These are phyloP conservation scores for Vaccinium macrocarpon DNA, from an alignment of 148 eudicot species.

Conservation along the genomic window DNA sequence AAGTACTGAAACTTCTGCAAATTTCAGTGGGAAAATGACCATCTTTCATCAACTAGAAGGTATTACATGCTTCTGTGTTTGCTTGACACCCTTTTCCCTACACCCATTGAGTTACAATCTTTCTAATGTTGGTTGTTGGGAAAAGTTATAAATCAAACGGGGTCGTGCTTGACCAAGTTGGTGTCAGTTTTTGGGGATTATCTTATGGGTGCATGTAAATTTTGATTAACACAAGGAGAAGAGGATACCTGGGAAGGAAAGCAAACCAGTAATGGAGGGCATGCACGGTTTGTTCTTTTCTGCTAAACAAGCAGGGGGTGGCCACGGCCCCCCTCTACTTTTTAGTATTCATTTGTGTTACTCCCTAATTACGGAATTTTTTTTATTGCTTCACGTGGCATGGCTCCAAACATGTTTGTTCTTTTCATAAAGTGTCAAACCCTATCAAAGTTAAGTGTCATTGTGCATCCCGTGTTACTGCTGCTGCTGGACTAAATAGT, in stretches of 20 bases:
- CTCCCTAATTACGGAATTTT: no score
- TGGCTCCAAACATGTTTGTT: no score
- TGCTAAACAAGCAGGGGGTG: background rate
- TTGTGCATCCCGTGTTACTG: no score
- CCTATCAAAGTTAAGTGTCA: no score
- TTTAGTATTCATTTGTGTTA: background rate
- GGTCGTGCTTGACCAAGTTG: background rate
- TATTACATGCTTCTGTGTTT: slow-evolving; percentile 22
- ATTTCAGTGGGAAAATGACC: no score
- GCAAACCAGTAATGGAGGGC: background rate
- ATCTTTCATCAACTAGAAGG: slow-evolving; percentile 48
- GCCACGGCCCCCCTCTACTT: background rate
- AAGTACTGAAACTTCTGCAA: no score
- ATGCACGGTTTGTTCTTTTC: background rate
- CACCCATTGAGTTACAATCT: background rate
- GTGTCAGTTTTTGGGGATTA: background rate
- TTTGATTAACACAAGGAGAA: background rate
- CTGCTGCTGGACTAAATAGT: no score
- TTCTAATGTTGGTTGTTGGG: no score
- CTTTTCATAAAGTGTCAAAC: no score
- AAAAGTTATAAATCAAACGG: background rate
- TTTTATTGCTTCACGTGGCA: background rate
- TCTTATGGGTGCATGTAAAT: background rate
- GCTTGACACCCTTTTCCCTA: background rate
- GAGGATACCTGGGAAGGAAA: background rate